Base-by-base conservation (phyloP, 768 basidiomycete species). In the Lactarius sp. region DNA sequence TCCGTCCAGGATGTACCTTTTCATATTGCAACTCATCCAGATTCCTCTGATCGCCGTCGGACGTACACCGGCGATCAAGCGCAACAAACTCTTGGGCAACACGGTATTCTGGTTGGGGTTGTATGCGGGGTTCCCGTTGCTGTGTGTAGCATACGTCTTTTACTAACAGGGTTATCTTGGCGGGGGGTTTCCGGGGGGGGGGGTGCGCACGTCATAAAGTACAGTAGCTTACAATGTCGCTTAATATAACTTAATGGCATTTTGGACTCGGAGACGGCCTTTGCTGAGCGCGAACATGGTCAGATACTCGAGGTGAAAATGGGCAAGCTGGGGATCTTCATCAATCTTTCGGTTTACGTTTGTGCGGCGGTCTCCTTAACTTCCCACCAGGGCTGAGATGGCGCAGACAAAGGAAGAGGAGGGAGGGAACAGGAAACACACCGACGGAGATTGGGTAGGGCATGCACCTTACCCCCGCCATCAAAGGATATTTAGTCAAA, bases 71-170 rank as follows among this genome's bases (percentile, higher is more conserved):
- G 77, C 79, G 37, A 84, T 98, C 69, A 88, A 87, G 73, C 80
- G 83, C 65, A 95, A 95, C 76, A 89, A 85, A 69, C 81, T 89
- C 4, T 73, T 96, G 71, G 90, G 90, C 1, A 91, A 91, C 65
- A 74, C 94, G 52, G 84, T 96, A 37, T 98, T 99, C 73, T 99
- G 97, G 97, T 67, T 94, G 22, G 94, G 94, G 3, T 81, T 98
- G 31, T 92, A 89, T 69, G 85, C 86, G 6, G 96, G 96, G 14
- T 94, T 98, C 80, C 97, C 97, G 1, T 74, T 98, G 60, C 82
- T 99, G 16, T 95, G 93, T 66, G 91, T 95, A 20, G 88, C 80
- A 27, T 88, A 85, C 65, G 78, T 82, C 60, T 79, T 81, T 42
- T 84, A 84, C 66, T 87, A 69, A 77, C 57, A 33, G 12, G 12